Base-by-base conservation (phyloP, 139 green algal genomes). In the Ettlia oleoabundans region DNA sequence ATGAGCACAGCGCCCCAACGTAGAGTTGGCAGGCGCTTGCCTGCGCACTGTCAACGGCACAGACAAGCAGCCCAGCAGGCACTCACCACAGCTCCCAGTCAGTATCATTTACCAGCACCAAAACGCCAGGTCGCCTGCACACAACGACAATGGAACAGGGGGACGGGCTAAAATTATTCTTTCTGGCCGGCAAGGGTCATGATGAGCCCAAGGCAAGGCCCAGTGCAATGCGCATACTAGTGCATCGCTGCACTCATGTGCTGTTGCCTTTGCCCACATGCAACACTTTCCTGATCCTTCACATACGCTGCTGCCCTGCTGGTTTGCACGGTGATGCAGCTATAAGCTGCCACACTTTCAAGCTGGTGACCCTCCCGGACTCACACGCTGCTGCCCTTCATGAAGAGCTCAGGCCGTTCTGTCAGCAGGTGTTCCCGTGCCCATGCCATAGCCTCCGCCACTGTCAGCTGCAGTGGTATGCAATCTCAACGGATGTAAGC, bases 91-190 rank as follows among this genome's bases (percentile, higher is more conserved):
- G 87, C 80, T 98, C 96, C 96, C 96, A 98, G 78, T 98, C 96
- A 15, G 80, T 89, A 64, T 98, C 96, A 67, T 98, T 98, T 42
- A 98, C 89, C 19, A 98, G 87, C 37, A 98, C 96, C 22, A 98
- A 83, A 58, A 98, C 94, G 15, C 96, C 96, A 24, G 96, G 96
- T 1, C 96, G 89, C 80, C 94, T 97, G 87, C 84, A 87, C 4
- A 35, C 13, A 10, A 33, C 26, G 18, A 10, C 62, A 30, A 37
- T n/a, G n/a, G n/a, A n/a, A n/a, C 62, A 37, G 38, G 37, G 37
- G 30, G 32, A 62, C 7, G 22, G 47, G 37, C 13, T 52, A 65
- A 80, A 69, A 64, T 68, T 24, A 30, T 80, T 9, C 10, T 69
- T 18, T 42, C n/a, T n/a, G n/a, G n/a, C n/a, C n/a, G n/a, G 10